Evolutionary conservation across 768 basidiomycete species (phyloP).

Genomic region (Tubosaeta brunneosetosa): DNA sequence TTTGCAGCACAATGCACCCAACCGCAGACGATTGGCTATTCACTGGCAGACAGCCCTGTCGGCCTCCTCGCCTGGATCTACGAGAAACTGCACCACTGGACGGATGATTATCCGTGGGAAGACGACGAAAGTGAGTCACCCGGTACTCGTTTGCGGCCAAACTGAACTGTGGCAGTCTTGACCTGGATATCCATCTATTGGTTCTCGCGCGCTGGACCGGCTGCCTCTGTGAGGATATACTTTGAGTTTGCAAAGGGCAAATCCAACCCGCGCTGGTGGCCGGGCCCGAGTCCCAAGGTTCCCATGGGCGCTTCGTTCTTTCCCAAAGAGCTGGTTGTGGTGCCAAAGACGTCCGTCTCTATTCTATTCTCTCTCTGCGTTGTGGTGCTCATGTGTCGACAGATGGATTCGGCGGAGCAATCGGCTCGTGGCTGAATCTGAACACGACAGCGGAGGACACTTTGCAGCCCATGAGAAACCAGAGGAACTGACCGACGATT

Average conservation of each 20-base stretch:
- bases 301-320: conserved; percentile 51
- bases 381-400: neutral
- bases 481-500: conserved; percentile 42
- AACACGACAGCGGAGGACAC: conserved; percentile 52
- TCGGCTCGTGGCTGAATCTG: conserved; percentile 43
- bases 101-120: conserved; percentile 51
- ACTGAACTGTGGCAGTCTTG: conserved; percentile 36
- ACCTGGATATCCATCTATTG: conserved; percentile 58
- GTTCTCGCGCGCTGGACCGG: conserved; percentile 56
- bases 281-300: conserved; percentile 17
- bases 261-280: neutral
- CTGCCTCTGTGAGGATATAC: conserved; percentile 55
- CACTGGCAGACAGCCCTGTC: conserved; percentile 52
- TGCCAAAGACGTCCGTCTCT: conserved; percentile 36
- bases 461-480: conserved; percentile 56
- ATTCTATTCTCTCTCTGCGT: too few relatives aligned
- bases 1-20: conserved; percentile 33
- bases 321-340: conserved; percentile 42
- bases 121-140: conserved; percentile 48
- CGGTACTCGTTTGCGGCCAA: neutral
- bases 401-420: conserved; percentile 42
- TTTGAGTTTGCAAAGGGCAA: conserved; percentile 36
- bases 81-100: conserved; percentile 46
- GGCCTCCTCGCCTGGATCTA: conserved; percentile 53
- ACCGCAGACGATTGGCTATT: conserved; percentile 52